These are phyloP conservation scores for Eucalyptus melliodora DNA, from an alignment of 345 rosid species.

Conservation along the genomic window DNA sequence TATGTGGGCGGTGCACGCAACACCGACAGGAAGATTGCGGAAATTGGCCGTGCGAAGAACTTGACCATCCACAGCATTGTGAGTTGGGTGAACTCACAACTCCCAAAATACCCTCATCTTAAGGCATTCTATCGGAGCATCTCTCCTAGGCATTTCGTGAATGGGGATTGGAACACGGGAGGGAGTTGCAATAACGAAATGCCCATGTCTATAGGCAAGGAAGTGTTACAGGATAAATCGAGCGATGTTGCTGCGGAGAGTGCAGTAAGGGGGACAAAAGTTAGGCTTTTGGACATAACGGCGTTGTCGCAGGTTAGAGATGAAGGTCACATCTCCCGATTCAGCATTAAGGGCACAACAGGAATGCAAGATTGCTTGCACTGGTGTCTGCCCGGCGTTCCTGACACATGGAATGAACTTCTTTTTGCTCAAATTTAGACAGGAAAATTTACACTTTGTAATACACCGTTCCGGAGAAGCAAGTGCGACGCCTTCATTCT, in stretches of 20 bases:
- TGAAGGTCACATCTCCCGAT: slow-evolving; percentile 18
- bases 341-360: neutral
- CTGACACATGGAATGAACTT: slow-evolving; percentile 43
- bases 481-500: neutral
- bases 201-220: slow-evolving; percentile 31
- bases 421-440: slow-evolving; percentile 16
- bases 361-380: slow-evolving; percentile 20
- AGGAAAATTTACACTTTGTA: neutral
- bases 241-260: neutral
- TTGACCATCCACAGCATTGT: slow-evolving; percentile 30
- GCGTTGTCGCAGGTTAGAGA: slow-evolving; percentile 13
- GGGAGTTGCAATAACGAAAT: slow-evolving; percentile 28
- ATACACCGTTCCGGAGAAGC: neutral
- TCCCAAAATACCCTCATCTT: slow-evolving; percentile 11
- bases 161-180: slow-evolving; percentile 41
- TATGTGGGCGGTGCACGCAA: slow-evolving; percentile 26
- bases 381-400: slow-evolving; percentile 43
- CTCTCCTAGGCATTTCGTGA: slow-evolving; percentile 34
- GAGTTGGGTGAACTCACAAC: slow-evolving; percentile 34
- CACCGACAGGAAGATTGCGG: slow-evolving; percentile 5
- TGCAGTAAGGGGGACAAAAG: slow-evolving; percentile 7
- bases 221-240: slow-evolving; percentile 6
- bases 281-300: slow-evolving; percentile 13
- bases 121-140: slow-evolving; percentile 31
- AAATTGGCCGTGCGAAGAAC: slow-evolving; percentile 24